phyloP scores from a whole-genome alignment of 768 basidiomycete species.

The Boletus fagicola region DNA sequence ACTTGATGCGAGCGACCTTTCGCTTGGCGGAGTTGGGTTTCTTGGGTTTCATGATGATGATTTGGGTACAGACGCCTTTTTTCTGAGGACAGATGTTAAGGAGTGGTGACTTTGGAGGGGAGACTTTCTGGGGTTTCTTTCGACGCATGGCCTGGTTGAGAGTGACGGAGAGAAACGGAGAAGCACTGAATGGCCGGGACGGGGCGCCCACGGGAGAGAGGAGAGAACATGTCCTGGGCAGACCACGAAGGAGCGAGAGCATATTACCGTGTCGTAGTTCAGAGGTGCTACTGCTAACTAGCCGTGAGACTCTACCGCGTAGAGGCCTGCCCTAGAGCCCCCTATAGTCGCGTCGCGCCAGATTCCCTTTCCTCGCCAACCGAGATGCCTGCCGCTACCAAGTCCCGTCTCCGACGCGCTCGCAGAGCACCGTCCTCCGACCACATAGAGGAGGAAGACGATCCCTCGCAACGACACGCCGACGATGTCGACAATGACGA shows the following conservation, averaged over 20 bases:
- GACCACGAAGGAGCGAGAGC: conserved; percentile 27
- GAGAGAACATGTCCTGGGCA: conserved; percentile 24
- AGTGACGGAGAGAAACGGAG: conserved; percentile 59
- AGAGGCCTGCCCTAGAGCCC: conserved; percentile 30
- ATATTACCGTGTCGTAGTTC: conserved; percentile 10
- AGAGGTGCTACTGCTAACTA: background rate
- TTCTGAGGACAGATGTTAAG: conserved; percentile 78
- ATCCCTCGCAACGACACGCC: conserved; percentile 35
- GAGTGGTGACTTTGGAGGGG: conserved; percentile 66
- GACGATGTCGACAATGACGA: conserved; percentile 42
- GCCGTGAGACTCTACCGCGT: conserved; percentile 23
- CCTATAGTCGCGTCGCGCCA: conserved; percentile 23
- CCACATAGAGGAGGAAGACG: conserved; percentile 55
- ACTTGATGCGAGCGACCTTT: conserved; percentile 92
- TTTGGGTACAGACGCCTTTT: conserved; percentile 86
- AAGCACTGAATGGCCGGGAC: conserved; percentile 60
- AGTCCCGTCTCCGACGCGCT: conserved; percentile 40
- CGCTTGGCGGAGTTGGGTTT: conserved; percentile 99
- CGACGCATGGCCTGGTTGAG: conserved; percentile 87
- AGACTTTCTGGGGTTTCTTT: conserved; percentile 53
- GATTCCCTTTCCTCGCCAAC: background rate
- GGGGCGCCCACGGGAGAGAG: background rate
- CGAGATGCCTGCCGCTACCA: conserved; percentile 35
- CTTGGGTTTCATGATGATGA: conserved; percentile 84
- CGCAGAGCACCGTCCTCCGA: conserved; percentile 54